phyloP scores from a whole-genome alignment of 495 filamentous ascomycete genomes.

The Neurospora tetrasperma region DNA sequence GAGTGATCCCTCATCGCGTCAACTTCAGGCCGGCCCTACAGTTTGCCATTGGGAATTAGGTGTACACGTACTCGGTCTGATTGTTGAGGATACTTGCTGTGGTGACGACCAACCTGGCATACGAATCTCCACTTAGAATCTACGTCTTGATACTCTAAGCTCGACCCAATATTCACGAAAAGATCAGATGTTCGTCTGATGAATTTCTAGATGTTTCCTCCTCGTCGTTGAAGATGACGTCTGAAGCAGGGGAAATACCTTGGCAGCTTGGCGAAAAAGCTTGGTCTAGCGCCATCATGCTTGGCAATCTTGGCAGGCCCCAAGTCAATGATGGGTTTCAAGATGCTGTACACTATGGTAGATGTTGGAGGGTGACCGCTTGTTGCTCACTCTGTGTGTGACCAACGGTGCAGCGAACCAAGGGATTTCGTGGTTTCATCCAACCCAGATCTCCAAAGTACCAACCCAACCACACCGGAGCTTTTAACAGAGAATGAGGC shows the following conservation, averaged over 20 bases:
- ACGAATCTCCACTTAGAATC: neutral
- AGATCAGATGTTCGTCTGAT: neutral
- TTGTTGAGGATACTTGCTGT: neutral
- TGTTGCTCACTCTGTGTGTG: neutral
- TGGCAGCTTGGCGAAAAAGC: slow-evolving; percentile 25
- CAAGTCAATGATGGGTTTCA: neutral
- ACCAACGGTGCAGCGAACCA: neutral
- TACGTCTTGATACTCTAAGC: neutral
- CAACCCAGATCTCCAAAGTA: neutral
- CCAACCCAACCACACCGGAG: neutral
- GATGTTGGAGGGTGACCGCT: neutral
- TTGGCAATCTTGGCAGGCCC: slow-evolving; percentile 12
- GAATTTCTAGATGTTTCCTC: neutral
- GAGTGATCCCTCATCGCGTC: neutral
- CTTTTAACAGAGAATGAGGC: neutral
- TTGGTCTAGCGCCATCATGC: slow-evolving; percentile 8
- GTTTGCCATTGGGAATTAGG: neutral
- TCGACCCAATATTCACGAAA: neutral
- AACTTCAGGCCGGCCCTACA: neutral
- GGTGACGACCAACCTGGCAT: neutral
- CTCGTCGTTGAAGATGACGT: neutral
- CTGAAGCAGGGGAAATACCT: slow-evolving; percentile 7
- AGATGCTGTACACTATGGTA: too few species aligned
- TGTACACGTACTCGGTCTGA: neutral
- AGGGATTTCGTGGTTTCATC: neutral